These are phyloP conservation scores for Penicillium pulvis DNA, from an alignment of 495 filamentous ascomycete species.

Conservation along the genomic window DNA sequence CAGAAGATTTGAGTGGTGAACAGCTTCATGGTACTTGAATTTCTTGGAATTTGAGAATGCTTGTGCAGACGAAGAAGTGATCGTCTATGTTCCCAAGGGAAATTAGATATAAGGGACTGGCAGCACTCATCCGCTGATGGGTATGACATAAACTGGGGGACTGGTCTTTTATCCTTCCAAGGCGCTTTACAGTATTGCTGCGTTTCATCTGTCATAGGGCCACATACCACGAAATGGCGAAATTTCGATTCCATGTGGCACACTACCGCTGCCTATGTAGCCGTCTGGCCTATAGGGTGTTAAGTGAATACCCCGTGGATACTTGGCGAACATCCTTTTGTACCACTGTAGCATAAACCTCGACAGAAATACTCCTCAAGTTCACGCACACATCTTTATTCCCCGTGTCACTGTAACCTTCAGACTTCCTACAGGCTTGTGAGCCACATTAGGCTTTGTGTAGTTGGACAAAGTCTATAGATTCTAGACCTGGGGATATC, in stretches of 20 bases:
- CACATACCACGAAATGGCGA: too few species aligned
- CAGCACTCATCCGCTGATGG: background rate
- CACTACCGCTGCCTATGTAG: too few species aligned
- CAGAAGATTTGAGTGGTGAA: background rate
- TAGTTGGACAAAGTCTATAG: background rate
- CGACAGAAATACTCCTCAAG: background rate
- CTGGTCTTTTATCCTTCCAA: background rate
- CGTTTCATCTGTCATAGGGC: too few species aligned
- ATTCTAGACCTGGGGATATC: background rate
- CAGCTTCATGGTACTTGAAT: background rate
- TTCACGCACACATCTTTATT: background rate
- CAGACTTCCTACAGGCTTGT: background rate
- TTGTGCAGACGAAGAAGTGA: background rate
- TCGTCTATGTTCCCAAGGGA: background rate
- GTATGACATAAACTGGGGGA: background rate
- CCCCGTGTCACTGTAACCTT: background rate
- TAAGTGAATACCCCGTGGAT: background rate
- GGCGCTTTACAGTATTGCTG: background rate
- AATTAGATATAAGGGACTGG: background rate
- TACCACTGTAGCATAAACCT: background rate
- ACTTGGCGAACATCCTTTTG: background rate
- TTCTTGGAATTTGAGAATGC: background rate
- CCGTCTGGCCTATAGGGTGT: background rate
- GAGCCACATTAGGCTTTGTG: background rate
- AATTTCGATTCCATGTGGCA: too few species aligned